Conservation (phyloP, 2,329 filamentous ascomycete genomes). For the Lachnellula subtilissima region DNA sequence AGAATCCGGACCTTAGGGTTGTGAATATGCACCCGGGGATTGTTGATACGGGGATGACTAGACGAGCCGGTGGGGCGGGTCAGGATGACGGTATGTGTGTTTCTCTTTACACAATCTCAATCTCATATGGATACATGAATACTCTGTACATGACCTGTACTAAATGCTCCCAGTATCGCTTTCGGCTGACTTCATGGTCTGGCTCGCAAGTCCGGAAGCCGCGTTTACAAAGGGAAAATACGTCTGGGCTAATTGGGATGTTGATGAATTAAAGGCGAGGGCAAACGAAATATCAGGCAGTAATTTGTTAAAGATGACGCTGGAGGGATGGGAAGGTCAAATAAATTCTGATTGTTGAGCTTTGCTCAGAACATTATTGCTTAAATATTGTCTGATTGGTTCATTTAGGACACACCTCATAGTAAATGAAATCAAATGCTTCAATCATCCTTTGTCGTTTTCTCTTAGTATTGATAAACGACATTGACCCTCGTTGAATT, state of each 20-base stretch:
- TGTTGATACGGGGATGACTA: not conserved
- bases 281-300: constrained; percentile 1
- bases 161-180: not conserved
- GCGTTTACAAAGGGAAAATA: constrained; percentile 36
- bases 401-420: no score
- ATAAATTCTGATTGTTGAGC: no score
- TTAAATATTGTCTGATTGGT: no score
- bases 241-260: constrained; percentile 38
- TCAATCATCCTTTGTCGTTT: no score
- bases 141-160: no score
- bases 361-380: no score
- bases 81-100: not conserved
- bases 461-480: no score
- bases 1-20: not conserved
- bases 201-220: constrained; percentile 36
- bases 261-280: constrained; percentile 33
- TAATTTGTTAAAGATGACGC: not conserved
- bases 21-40: not conserved
- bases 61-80: not conserved
- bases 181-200: constrained; percentile 25
- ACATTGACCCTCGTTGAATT: no score
- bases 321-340: not conserved
- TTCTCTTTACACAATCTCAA: not conserved
- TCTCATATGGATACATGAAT: not conserved
- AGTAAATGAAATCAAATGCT: no score